These are phyloP conservation scores for Prunus fruticosa DNA, from an alignment of 306 rosid genomes.

Conservation along the genomic window DNA sequence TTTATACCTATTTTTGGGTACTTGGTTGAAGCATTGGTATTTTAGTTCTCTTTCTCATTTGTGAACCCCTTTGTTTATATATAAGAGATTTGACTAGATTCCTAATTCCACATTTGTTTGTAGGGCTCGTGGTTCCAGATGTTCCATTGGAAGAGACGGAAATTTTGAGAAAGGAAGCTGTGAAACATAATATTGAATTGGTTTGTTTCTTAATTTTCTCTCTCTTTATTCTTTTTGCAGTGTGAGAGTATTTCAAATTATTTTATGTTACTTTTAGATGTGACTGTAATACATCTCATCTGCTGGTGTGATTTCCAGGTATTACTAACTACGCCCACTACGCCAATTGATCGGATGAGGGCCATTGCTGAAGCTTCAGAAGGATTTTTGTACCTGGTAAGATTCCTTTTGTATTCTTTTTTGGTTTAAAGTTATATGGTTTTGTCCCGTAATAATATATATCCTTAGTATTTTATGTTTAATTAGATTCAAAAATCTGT, in stretches of 20 bases:
- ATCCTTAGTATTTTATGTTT: background rate
- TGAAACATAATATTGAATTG: slow-evolving; percentile 71
- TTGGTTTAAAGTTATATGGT: background rate
- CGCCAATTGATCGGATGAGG: slow-evolving; percentile 74
- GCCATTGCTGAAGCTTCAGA: slow-evolving; percentile 81
- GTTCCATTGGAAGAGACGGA: slow-evolving; percentile 88
- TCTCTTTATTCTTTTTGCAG: slow-evolving; percentile 8
- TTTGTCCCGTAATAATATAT: background rate
- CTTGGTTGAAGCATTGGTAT: background rate
- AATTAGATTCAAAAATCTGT: background rate
- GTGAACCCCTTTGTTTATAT: background rate
- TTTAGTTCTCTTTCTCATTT: background rate
- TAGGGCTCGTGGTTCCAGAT: slow-evolving; percentile 95
- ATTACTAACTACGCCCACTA: slow-evolving; percentile 86
- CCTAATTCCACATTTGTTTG: slow-evolving; percentile 9
- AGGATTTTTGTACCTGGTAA: slow-evolving; percentile 84
- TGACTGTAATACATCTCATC: background rate
- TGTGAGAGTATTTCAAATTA: background rate
- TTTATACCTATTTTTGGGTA: background rate
- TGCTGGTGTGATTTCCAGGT: slow-evolving; percentile 51
- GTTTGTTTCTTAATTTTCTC: slow-evolving; percentile 38
- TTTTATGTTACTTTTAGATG: background rate
- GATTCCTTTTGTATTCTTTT: slow-evolving; percentile 18
- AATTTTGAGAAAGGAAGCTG: slow-evolving; percentile 67
- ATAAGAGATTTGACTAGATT: slow-evolving; percentile 6